phyloP scores from a whole-genome alignment of 345 rosid species.

The Hevea brasiliensis region DNA sequence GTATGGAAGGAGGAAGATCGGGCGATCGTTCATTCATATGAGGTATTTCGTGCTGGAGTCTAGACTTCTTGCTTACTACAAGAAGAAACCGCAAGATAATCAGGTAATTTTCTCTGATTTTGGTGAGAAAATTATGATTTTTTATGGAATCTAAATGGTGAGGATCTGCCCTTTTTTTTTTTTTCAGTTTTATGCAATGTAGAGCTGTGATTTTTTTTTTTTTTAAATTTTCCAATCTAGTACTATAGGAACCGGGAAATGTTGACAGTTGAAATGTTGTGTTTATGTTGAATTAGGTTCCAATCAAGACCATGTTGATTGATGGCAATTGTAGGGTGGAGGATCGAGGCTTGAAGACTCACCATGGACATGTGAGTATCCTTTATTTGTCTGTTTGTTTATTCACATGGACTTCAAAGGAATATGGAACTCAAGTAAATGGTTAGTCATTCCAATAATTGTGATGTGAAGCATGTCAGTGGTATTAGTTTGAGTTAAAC shows the following conservation, averaged over 20 bases:
- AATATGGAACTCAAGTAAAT: neutral
- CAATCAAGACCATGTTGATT: constrained; percentile 89
- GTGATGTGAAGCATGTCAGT: too few relatives aligned
- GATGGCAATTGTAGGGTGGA: constrained; percentile 99
- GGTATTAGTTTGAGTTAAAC: too few relatives aligned
- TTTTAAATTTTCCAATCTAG: too few relatives aligned
- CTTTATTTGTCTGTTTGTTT: neutral
- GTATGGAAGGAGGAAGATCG: constrained; percentile 97
- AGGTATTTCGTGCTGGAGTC: constrained; percentile 91
- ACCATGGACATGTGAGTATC: constrained; percentile 83
- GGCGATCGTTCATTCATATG: constrained; percentile 93
- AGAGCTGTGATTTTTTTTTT: neutral
- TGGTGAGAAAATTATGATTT: neutral
- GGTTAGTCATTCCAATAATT: neutral
- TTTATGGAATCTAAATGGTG: neutral
- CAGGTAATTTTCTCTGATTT: constrained; percentile 50
- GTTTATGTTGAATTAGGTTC: constrained; percentile 52
- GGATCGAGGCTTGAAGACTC: constrained; percentile 99
- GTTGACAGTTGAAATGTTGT: neutral
- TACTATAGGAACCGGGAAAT: too few relatives aligned
- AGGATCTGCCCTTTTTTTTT: neutral
- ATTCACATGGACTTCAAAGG: neutral
- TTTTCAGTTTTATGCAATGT: too few relatives aligned
- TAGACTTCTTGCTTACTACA: constrained; percentile 93
- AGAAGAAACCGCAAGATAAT: constrained; percentile 90